phyloP scores from a whole-genome alignment of 805 yeast genomes.

The Lipomyces japonicus region DNA sequence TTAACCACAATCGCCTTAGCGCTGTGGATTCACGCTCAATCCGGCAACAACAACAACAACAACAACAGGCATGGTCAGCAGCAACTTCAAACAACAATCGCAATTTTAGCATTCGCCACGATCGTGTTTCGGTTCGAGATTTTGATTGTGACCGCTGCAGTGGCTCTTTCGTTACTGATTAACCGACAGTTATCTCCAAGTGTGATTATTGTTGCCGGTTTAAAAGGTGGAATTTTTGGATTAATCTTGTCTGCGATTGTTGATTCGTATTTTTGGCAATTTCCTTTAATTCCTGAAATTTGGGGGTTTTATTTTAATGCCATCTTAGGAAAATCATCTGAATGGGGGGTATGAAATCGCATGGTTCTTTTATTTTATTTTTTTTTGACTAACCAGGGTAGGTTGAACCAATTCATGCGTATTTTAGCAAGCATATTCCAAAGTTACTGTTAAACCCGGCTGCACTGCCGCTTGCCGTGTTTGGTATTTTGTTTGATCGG shows the following conservation, averaged over 20 bases:
- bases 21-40: constrained; percentile 1
- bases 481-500: constrained; percentile 42
- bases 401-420: constrained; percentile 65
- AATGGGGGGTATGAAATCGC: constrained; percentile 59
- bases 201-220: constrained; percentile 42
- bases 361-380: neutral
- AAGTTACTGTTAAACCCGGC: constrained; percentile 38
- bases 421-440: constrained; percentile 56
- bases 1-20: constrained; percentile 34
- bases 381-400: too few relatives aligned
- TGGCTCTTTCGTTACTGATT: constrained; percentile 41
- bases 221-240: constrained; percentile 54
- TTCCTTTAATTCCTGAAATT: constrained; percentile 65
- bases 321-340: constrained; percentile 62
- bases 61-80: too few relatives aligned
- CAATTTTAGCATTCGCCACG: constrained; percentile 58
- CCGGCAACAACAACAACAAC: too few relatives aligned
- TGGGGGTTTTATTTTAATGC: constrained; percentile 72
- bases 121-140: constrained; percentile 72
- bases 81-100: constrained; percentile 42
- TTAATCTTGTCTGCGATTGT: constrained; percentile 45
- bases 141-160: constrained; percentile 50
- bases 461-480: constrained; percentile 42
- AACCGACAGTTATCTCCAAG: constrained; percentile 48
- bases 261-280: constrained; percentile 76